Evolutionary conservation across 768 basidiomycete species (phyloP).

Genomic region (Suillus plorans): DNA sequence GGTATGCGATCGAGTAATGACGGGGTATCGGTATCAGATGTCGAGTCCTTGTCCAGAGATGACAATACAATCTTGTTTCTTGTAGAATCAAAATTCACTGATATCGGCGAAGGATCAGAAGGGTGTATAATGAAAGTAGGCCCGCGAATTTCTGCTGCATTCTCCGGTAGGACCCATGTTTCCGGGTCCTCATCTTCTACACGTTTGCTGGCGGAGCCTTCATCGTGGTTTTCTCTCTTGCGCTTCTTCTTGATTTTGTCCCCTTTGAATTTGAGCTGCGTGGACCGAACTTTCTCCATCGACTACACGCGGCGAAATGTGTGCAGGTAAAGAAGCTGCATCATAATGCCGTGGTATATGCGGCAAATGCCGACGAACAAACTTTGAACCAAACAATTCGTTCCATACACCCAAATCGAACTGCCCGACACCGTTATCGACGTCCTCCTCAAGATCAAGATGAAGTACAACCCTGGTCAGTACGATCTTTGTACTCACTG

Average conservation of each 20-base stretch:
- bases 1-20: slow-evolving; percentile 67
- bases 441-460: slow-evolving; percentile 68
- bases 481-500: slow-evolving; percentile 28
- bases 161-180: slow-evolving; percentile 77
- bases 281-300: slow-evolving; percentile 56
- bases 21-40: slow-evolving; percentile 33
- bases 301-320: slow-evolving; percentile 19
- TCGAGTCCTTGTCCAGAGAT: slow-evolving; percentile 60
- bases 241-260: slow-evolving; percentile 85
- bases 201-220: slow-evolving; percentile 43
- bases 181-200: slow-evolving; percentile 65
- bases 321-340: not conserved
- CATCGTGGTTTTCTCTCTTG: slow-evolving; percentile 51
- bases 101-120: slow-evolving; percentile 75
- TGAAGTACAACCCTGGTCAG: slow-evolving; percentile 86
- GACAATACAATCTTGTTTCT: slow-evolving; percentile 70
- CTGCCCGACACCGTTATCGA: slow-evolving; percentile 48
- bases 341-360: not conserved
- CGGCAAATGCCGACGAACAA: slow-evolving; percentile 27
- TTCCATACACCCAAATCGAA: slow-evolving; percentile 20
- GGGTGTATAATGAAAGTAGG: slow-evolving; percentile 87
- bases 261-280: slow-evolving; percentile 86
- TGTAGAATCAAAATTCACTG: slow-evolving; percentile 76
- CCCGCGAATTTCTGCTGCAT: slow-evolving; percentile 73
- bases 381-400: slow-evolving; percentile 38